Base-by-base conservation (phyloP, 495 filamentous ascomycete species). In the Bombardia bombarda region DNA sequence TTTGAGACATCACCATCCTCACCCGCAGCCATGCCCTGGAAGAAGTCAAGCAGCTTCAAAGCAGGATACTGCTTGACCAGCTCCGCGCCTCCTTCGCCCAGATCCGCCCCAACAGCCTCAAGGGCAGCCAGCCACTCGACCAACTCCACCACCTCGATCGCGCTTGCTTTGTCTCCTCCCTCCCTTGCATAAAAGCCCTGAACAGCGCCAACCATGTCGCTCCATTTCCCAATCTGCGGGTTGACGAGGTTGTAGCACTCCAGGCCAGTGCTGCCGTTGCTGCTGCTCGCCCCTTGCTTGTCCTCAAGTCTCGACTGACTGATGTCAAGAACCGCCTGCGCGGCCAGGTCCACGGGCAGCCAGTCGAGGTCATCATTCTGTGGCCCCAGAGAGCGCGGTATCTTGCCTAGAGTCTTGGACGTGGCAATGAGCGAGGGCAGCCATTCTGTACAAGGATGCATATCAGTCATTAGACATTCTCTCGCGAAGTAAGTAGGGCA, bases 281-380 rank as follows among this genome's bases (percentile, higher is more conserved):
- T 13, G 6, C 9, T 7, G 13, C 13, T 2, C 13, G 6, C 26
- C 26, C 9, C n/a, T n/a, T n/a, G n/a, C n/a, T n/a, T n/a, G n/a
- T n/a, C n/a, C n/a, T n/a, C n/a, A n/a, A n/a, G n/a, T n/a, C n/a
- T n/a, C n/a, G n/a, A n/a, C n/a, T n/a, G 13, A 13, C 26, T 28
- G 9, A 28, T 10, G 26, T 58, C 56, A 1, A 51, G 14, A 5
- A 65, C 38, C 2, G 66, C 43, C 2, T 57, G 48, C 2, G 65
- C 51, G 0, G 72, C 52, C 0, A 60, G 32, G 40, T 78, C 71
- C 19, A 75, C 61, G 0, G 72, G 73, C 0, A 74, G 45, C 72
- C 72, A 76, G 33, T 74, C 64, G 13, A 76, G 49, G 2, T 34
- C 42, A 25, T 61, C 57, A 16, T 57, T 37, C 4, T 38, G 12